These are phyloP conservation scores for Diplocarpon rosae DNA, from an alignment of 2,329 filamentous ascomycete species.

Conservation along the genomic window DNA sequence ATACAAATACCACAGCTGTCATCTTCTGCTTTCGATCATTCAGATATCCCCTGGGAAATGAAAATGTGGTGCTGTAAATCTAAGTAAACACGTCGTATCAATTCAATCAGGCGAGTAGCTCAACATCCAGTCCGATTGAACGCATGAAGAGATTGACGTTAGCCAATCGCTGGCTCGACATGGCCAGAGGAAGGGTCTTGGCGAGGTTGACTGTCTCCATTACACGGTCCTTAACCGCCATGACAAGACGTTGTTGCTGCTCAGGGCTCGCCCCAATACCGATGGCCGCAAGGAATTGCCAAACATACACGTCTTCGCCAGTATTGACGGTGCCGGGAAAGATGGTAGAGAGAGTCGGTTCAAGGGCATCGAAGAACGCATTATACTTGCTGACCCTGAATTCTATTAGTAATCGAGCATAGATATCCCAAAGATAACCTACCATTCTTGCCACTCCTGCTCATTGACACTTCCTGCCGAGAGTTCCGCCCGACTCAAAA, in stretches of 20 bases:
- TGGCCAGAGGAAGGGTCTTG: constrained; percentile 79
- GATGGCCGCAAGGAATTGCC: constrained; percentile 93
- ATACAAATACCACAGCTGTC: constrained; percentile 14
- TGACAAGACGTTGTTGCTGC: constrained; percentile 87
- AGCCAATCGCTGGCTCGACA: constrained; percentile 71
- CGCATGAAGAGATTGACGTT: constrained; percentile 99
- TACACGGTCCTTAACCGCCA: constrained; percentile 94
- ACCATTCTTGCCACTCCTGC: constrained; percentile 73
- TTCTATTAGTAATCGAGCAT: constrained; percentile 24
- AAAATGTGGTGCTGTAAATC: constrained; percentile 18
- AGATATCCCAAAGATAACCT: constrained; percentile 23
- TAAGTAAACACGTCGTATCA: constrained; percentile 9
- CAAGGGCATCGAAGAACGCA: constrained; percentile 74
- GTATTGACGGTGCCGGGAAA: constrained; percentile 89
- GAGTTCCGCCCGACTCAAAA: constrained; percentile 86
- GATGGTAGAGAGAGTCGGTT: constrained; percentile 71
- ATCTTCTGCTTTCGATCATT: constrained; percentile 8
- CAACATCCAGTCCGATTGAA: constrained; percentile 95
- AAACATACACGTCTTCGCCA: constrained; percentile 90
- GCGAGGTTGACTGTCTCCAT: constrained; percentile 87
- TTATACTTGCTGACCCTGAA: constrained; percentile 67
- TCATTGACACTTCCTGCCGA: constrained; percentile 60
- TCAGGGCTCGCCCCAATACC: constrained; percentile 88
- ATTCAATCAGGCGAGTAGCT: constrained; percentile 36
- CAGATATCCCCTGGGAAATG: constrained; percentile 15